Base-by-base conservation (phyloP, 148 eudicot genomes). In the Nyssa sinensis region DNA sequence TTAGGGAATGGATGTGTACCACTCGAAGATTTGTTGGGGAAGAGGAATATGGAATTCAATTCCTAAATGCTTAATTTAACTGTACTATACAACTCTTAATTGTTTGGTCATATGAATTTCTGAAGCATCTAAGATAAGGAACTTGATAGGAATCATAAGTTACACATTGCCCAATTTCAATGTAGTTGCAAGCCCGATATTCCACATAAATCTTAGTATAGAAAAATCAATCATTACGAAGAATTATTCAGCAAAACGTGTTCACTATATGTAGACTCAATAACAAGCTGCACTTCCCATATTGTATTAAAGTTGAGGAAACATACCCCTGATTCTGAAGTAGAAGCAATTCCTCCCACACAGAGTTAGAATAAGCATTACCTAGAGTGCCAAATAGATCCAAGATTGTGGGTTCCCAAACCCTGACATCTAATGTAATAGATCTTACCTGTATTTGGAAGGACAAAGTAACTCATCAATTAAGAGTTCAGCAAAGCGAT, bases 341-440 rank as follows among this genome's bases (percentile, higher is more conserved):
- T 74, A 75, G 83, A 63, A 86, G 86, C 77, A 75, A 75, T 75
- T 85, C 89, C 85, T 93, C 98, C 98, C 98, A 93, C 53, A 93
- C 85, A 66, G 94, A 89, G 78, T 93, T 93, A 81, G 91, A 89
- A 71, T 84, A 93, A 62, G 81, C 71, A 73, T 93, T 93, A 25
- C 98, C 98, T 66, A 93, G 88, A 62, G 77, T 87, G 72, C 75
- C 78, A 73, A 93, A 91, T 61, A 93, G 74, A 62, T 91, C 91
- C 83, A 93, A 79, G 64, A 93, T 74, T 27, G 91, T 84, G 33
- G 90, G 88, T 79, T 93, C 98, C 98, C 98, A 93, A 64, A 91
- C 98, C 86, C 78, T 93, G 75, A 93, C 98, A 77, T 93, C 98
- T 75, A 91, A 82, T 67, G 88, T 93, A 69, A 93, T 84, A 57